These are phyloP conservation scores for Takashimella koratensis DNA, from an alignment of 1,284 basidiomycete species.

Conservation along the genomic window DNA sequence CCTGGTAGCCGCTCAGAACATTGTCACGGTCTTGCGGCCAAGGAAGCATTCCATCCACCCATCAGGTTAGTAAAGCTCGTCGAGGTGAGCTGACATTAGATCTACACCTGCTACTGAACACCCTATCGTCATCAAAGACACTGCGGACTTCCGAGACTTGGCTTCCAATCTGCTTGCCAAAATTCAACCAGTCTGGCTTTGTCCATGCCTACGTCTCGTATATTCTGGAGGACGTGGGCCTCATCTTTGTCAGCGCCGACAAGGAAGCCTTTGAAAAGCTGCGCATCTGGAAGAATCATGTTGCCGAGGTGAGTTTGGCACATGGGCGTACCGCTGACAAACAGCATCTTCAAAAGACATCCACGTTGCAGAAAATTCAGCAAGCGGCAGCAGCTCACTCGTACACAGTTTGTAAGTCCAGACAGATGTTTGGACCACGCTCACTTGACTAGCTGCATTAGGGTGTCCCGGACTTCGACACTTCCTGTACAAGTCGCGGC, in stretches of 20 bases:
- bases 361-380: conserved; percentile 53
- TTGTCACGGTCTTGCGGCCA: conserved; percentile 85
- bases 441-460: conserved; percentile 54
- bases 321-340: not conserved
- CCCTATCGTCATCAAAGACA: conserved; percentile 60
- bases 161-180: conserved; percentile 93
- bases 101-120: conserved; percentile 82
- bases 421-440: not conserved
- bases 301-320: conserved; percentile 56
- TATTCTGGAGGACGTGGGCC: conserved; percentile 49
- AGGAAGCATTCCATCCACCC: conserved; percentile 93
- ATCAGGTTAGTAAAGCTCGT: conserved; percentile 56
- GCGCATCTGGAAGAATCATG: conserved; percentile 65
- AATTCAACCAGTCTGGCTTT: conserved; percentile 86
- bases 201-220: conserved; percentile 89
- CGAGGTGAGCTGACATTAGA: conserved; percentile 53
- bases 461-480: conserved; percentile 84
- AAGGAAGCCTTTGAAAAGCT: conserved; percentile 51
- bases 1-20: conserved; percentile 69
- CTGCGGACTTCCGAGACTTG: conserved; percentile 77
- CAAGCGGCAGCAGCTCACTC: conserved; percentile 28
- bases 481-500: conserved; percentile 88
- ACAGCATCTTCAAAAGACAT: conserved; percentile 62
- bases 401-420: conserved; percentile 44
- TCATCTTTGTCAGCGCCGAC: conserved; percentile 52